Evolutionary conservation across 1,284 basidiomycete genomes (phyloP), one percentile per base, ranked within the genome.

Genomic region (Xanthoconium separans): DNA sequence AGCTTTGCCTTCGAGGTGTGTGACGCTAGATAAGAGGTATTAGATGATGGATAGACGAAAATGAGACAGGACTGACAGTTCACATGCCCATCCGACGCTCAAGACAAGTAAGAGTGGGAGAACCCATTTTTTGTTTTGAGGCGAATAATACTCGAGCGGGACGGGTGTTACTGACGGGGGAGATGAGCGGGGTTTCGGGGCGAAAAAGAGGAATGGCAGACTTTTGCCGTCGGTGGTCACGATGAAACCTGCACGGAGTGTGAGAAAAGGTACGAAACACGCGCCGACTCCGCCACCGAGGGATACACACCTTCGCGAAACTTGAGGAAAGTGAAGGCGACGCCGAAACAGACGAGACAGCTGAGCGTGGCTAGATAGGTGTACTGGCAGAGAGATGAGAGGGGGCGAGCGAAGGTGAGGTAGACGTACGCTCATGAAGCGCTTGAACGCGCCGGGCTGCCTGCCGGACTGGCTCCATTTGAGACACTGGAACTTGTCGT

Each of bases 401-500:
- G 15, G 37, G n/a, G 31, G 6, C 2, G 7, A 53, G 9, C 2
- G 9, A 4, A 24, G 29, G 11, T 2, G 37, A 11, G 43, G 44
- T 11, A 22, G 30, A 75, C 83, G 65, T 64, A 89, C 87, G 24
- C 86, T 89, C 87, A 90, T 90, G 65, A 90, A 77, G 53, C 87
- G 79, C 72, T 87, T 89, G 77, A 90, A 90, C 18, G 87, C 82
- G 52, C 88, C 87, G 54, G 85, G 85, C 66, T 87, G 85, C 48
- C 85, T 77, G 40, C 85, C 85, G 24, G 83, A 77, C 60, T 76
- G 57, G 56, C 69, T 76, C 88, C 87, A 90, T 69, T 74, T 78
- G 48, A 90, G 70, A 68, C 88, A 90, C 56, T 81, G 76, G 69
- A 89, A 87, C 58, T 71, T 78, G 71, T 90, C 87, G 62, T 89